Conservation (phyloP, 805 yeast species). For the Wickerhamiella azymoides region DNA sequence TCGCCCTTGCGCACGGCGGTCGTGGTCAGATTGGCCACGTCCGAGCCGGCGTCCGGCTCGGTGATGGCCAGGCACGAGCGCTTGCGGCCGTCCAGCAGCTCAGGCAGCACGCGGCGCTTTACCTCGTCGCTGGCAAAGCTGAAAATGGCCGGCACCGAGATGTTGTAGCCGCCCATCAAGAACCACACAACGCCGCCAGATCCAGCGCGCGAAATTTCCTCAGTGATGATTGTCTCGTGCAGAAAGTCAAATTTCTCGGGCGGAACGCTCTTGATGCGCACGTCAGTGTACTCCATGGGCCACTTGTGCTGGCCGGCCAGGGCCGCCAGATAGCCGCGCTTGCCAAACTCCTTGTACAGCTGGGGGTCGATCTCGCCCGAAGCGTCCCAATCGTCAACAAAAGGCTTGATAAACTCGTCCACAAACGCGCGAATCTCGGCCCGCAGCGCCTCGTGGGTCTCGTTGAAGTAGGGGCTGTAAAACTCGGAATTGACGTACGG, state of each 20-base stretch:
- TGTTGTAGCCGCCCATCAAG: slow-evolving; percentile 29
- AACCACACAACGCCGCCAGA: slow-evolving; percentile 31
- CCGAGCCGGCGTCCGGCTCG: slow-evolving; percentile 34
- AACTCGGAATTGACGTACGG: slow-evolving; percentile 32
- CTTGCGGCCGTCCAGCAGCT: slow-evolving; percentile 26
- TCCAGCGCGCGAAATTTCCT: slow-evolving; percentile 29
- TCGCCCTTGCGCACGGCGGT: slow-evolving; percentile 29
- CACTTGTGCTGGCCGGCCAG: slow-evolving; percentile 25
- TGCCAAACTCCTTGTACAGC: slow-evolving; percentile 26
- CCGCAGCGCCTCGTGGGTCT: slow-evolving; percentile 29
- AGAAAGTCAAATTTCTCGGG: slow-evolving; percentile 28
- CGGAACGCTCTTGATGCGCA: slow-evolving; percentile 26
- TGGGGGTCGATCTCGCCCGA: slow-evolving; percentile 25
- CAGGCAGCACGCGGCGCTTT: slow-evolving; percentile 28
- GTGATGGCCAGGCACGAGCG: slow-evolving; percentile 31
- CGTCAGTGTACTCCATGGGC: slow-evolving; percentile 27
- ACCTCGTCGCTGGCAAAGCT: slow-evolving; percentile 24
- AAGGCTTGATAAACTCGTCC: slow-evolving; percentile 27
- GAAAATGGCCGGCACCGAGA: slow-evolving; percentile 30
- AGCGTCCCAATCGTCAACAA: slow-evolving; percentile 32
- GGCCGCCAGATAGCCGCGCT: slow-evolving; percentile 30
- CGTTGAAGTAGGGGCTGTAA: slow-evolving; percentile 27
- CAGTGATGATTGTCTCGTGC: slow-evolving; percentile 29
- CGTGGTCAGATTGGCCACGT: slow-evolving; percentile 30
- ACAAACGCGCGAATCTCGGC: slow-evolving; percentile 29